A percentile compares a stretch with the other conserved stretches of the same genome.
Evolutionary conservation across 2,329 filamentous ascomycete genomes (phyloP).

Genomic region (Thelonectria rubi): DNA sequence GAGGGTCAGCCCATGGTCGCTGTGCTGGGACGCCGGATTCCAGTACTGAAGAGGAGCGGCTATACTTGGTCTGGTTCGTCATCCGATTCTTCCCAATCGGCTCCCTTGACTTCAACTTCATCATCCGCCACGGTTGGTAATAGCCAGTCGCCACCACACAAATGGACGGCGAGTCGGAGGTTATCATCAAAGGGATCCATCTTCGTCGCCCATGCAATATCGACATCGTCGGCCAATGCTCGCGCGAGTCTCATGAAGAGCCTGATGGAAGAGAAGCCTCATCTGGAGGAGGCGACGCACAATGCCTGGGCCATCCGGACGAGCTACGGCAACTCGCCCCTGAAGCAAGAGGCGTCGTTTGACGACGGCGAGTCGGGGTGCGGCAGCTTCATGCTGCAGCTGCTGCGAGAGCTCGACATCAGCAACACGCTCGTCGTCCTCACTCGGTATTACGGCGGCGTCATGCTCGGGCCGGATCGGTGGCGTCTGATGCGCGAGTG

Average conservation of each 20-base stretch:
- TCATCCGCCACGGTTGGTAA: conserved; percentile 28
- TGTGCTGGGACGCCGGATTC: conserved; percentile 77
- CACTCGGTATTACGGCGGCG: conserved; percentile 69
- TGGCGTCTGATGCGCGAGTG: conserved; percentile 70
- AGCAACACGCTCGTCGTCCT: conserved; percentile 66
- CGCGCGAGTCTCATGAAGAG: conserved; percentile 56
- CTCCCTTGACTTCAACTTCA: conserved; percentile 29
- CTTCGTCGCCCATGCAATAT: conserved; percentile 63
- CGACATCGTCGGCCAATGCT: conserved; percentile 50
- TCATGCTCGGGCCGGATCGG: conserved; percentile 68
- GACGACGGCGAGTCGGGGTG: conserved; percentile 71
- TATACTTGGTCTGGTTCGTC: conserved; percentile 59
- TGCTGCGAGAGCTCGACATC: conserved; percentile 61
- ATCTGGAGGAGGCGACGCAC: conserved; percentile 64
- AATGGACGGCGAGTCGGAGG: conserved; percentile 62
- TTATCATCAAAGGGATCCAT: conserved; percentile 63
- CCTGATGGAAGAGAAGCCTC: conserved; percentile 58
- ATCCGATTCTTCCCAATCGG: conserved; percentile 28
- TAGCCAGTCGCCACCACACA: conserved; percentile 35
- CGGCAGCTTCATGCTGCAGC: conserved; percentile 63
- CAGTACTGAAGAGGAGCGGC: conserved; percentile 79
- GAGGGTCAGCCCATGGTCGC: conserved; percentile 78
- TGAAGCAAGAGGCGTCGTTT: conserved; percentile 60
- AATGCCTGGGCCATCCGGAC: conserved; percentile 63
- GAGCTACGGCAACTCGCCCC: conserved; percentile 49